Conservation (phyloP, 805 yeast species). For the Metschnikowia vanudenii region DNA sequence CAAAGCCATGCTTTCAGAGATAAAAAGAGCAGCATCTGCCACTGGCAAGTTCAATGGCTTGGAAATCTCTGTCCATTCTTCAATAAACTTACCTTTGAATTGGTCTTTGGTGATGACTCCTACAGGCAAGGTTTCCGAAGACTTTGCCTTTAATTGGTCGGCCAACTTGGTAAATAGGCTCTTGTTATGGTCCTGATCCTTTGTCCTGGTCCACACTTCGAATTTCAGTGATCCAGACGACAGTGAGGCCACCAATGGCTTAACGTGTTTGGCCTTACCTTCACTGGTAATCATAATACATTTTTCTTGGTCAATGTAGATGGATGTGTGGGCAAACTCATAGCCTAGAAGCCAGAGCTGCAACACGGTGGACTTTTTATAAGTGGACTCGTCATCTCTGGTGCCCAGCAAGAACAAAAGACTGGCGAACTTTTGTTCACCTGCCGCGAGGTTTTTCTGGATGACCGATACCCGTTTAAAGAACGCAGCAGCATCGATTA, state of each 20-base stretch:
- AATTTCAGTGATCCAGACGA: constrained; percentile 41
- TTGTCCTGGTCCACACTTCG: constrained; percentile 70
- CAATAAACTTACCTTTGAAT: constrained; percentile 79
- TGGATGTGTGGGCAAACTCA: constrained; percentile 90
- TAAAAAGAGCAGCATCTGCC: constrained; percentile 50
- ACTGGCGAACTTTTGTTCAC: constrained; percentile 23
- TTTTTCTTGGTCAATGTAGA: constrained; percentile 60
- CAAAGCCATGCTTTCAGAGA: constrained; percentile 58
- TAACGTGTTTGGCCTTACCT: constrained; percentile 80
- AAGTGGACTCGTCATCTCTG: constrained; percentile 83
- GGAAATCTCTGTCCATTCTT: constrained; percentile 64
- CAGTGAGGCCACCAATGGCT: constrained; percentile 49
- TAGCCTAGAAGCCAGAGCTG: constrained; percentile 93
- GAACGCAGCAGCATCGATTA: constrained; percentile 52
- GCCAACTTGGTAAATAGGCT: constrained; percentile 60
- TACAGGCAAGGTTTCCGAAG: constrained; percentile 37
- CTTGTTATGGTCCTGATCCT: constrained; percentile 75
- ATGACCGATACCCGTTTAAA: constrained; percentile 48
- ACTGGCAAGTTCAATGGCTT: constrained; percentile 34
- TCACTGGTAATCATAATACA: constrained; percentile 71
- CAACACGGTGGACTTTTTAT: constrained; percentile 79
- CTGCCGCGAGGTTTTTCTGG: constrained; percentile 34
- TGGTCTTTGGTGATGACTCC: constrained; percentile 77
- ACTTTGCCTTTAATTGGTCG: constrained; percentile 42
- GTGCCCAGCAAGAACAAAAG: constrained; percentile 75